These are phyloP conservation scores for Cephaloascus albidus DNA, from an alignment of 805 yeast genomes.

Conservation along the genomic window DNA sequence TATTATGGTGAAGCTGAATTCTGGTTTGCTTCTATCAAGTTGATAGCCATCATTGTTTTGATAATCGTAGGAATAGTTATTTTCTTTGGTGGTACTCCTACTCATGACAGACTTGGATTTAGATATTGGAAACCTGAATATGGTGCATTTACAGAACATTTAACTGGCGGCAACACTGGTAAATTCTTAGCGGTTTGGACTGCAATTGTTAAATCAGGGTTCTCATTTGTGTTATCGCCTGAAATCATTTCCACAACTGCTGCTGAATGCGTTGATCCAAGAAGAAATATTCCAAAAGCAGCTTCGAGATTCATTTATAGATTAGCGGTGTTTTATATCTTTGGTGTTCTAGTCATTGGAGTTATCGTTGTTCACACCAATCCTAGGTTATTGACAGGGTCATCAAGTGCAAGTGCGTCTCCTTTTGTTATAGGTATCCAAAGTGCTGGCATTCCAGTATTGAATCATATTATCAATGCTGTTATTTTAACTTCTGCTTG, in stretches of 20 bases:
- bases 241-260: slow-evolving; percentile 52
- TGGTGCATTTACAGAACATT: slow-evolving; percentile 34
- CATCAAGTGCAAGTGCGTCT: slow-evolving; percentile 45
- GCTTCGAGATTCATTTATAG: slow-evolving; percentile 51
- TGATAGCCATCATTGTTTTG: slow-evolving; percentile 54
- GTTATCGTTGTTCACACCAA: slow-evolving; percentile 50
- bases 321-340: slow-evolving; percentile 50
- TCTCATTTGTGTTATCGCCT: slow-evolving; percentile 55
- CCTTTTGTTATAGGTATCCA: slow-evolving; percentile 60
- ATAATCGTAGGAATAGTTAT: slow-evolving; percentile 47
- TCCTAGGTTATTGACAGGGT: slow-evolving; percentile 33
- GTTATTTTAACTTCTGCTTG: slow-evolving; percentile 51
- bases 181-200: slow-evolving; percentile 57
- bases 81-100: slow-evolving; percentile 62
- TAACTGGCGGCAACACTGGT: slow-evolving; percentile 46
- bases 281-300: slow-evolving; percentile 55
- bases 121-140: slow-evolving; percentile 28
- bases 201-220: slow-evolving; percentile 54
- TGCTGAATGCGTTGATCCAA: slow-evolving; percentile 51
- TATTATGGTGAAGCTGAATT: slow-evolving; percentile 51
- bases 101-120: slow-evolving; percentile 33
- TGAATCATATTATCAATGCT: slow-evolving; percentile 55
- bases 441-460: slow-evolving; percentile 48
- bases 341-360: slow-evolving; percentile 48
- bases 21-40: slow-evolving; percentile 59